Base-by-base conservation (phyloP, 805 yeast genomes). In the Hermanozyma aechmeae region DNA sequence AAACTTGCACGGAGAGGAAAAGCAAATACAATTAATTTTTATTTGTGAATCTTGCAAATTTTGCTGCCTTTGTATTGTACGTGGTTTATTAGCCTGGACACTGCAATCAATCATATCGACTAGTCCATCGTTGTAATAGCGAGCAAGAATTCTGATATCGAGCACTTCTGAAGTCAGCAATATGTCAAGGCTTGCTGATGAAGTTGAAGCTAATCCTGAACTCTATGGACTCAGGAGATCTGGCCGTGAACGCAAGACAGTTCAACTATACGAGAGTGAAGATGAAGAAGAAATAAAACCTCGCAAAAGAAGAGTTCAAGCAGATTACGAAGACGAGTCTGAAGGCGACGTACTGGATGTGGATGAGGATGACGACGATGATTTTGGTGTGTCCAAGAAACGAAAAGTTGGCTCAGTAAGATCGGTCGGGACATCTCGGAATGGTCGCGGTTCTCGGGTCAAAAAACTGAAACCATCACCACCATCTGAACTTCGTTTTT, bases 161-260 rank as follows among this genome's bases (percentile, higher is more conserved):
- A n/a, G n/a, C n/a, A n/a, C n/a, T n/a, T n/a, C n/a, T n/a, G n/a
- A n/a, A n/a, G n/a, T n/a, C n/a, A n/a, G n/a, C n/a, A n/a, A n/a
- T n/a, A n/a, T n/a, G n/a, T n/a, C n/a, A n/a, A n/a, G n/a, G n/a
- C n/a, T n/a, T n/a, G n/a, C n/a, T n/a, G n/a, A n/a, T n/a, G n/a
- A n/a, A n/a, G n/a, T n/a, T n/a, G n/a, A n/a, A n/a, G n/a, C n/a
- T n/a, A 76, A 81, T 49, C 93, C 94, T 1, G 93, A 80, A 47
- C 61, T 82, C n/a, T 82, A 82, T 43, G 94, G 94, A 2, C 61
- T 82, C 31, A 71, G 94, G 54, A 68, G 93, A 40, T 78, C 87
- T 4, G 75, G 76, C 24, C 63, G 92, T 44, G 73, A 79, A 7
- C 62, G 76, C 35, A 58, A 61, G 13, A 54, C 39, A 9, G 46